Evolutionary conservation across 2,329 filamentous ascomycete species (phyloP).

Genomic region (Apiospora aurea): DNA sequence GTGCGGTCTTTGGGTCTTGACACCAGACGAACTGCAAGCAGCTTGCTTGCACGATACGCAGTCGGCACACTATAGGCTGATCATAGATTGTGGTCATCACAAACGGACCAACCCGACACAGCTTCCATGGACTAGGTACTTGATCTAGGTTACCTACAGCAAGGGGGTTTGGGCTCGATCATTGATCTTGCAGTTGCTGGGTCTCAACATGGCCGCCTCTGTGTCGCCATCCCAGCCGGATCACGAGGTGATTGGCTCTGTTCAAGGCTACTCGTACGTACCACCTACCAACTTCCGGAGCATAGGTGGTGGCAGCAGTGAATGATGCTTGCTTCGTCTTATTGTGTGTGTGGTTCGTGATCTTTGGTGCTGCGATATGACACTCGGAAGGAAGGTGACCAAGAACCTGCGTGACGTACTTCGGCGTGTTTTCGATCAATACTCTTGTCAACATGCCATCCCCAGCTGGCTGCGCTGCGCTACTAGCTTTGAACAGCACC

Average conservation of each 20-base stretch:
- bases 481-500: background rate
- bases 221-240: slow-evolving; percentile 14
- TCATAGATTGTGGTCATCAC: background rate
- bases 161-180: slow-evolving; percentile 17
- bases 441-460: background rate
- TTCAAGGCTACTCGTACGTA: background rate
- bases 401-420: background rate
- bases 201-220: background rate
- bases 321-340: background rate
- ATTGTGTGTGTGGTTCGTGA: background rate
- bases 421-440: background rate
- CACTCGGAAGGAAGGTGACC: background rate
- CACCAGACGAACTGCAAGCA: background rate
- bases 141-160: slow-evolving; percentile 14
- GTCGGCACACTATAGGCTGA: slow-evolving; percentile 7
- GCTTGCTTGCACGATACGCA: background rate
- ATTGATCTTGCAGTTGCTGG: slow-evolving; percentile 19
- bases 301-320: background rate
- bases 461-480: background rate
- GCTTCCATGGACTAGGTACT: slow-evolving; percentile 10
- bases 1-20: background rate
- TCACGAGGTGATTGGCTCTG: slow-evolving; percentile 1
- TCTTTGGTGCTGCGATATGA: background rate
- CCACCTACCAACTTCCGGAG: background rate
- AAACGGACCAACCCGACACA: background rate